These are phyloP conservation scores for Akebia trifoliata DNA, from an alignment of 164 flowering plant genomes.

Conservation along the genomic window DNA sequence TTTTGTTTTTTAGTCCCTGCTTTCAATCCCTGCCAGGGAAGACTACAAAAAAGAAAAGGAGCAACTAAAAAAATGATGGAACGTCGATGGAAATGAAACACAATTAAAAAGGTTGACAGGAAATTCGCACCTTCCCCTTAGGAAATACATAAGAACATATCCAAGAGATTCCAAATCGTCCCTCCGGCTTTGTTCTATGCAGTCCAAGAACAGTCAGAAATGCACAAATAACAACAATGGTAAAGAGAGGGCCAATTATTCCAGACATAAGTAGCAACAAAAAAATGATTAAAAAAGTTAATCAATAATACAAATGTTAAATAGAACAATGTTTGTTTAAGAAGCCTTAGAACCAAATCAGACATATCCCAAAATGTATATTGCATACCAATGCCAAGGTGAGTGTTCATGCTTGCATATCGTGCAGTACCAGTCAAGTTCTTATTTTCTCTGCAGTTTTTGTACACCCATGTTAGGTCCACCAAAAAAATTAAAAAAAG, in stretches of 20 bases:
- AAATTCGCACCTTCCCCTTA: slow-evolving; percentile 72
- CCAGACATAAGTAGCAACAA: too few species aligned
- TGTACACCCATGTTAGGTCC: too few species aligned
- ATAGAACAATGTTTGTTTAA: too few species aligned
- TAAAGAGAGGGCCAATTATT: too few species aligned
- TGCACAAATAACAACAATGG: too few species aligned
- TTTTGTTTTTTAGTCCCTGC: slow-evolving; percentile 93
- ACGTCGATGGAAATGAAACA: not conserved
- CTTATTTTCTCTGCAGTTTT: slow-evolving; percentile 71
- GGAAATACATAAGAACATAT: slow-evolving; percentile 83
- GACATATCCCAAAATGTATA: too few species aligned
- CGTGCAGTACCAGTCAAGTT: slow-evolving; percentile 96
- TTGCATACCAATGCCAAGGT: slow-evolving; percentile 80
- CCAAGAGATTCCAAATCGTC: slow-evolving; percentile 97
- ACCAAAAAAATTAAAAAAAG: not conserved
- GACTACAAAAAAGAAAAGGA: slow-evolving; percentile 31
- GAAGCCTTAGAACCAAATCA: too few species aligned
- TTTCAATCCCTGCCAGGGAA: slow-evolving; percentile 95
- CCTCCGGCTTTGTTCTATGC: slow-evolving; percentile 87
- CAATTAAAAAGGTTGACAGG: not conserved
- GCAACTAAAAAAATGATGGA: not conserved
- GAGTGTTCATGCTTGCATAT: slow-evolving; percentile 96
- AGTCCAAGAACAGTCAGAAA: too few species aligned
- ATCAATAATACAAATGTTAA: too few species aligned
- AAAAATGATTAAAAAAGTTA: too few species aligned